Evolutionary conservation across 1,284 basidiomycete species (phyloP).

Genomic region (Vanrija sp.): DNA sequence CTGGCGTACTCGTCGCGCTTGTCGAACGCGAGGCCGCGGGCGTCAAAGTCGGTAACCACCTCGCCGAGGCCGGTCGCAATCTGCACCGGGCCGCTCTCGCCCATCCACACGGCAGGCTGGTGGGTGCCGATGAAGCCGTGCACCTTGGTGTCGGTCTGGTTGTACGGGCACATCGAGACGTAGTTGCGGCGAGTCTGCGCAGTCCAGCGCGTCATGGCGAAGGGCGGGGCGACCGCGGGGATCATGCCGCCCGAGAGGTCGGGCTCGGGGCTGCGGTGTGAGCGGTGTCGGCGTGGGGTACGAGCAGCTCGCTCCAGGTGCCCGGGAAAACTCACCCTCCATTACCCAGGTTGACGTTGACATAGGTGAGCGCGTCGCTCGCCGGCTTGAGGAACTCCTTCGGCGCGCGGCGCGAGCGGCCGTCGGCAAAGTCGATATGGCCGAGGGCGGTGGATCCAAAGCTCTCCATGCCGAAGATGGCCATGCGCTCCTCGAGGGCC

Average conservation of each 20-base stretch:
- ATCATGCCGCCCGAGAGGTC: constrained; percentile 50
- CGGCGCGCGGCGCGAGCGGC: constrained; percentile 15
- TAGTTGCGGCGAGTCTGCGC: constrained; percentile 47
- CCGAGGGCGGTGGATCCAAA: constrained; percentile 6
- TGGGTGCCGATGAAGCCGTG: constrained; percentile 68
- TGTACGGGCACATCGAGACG: constrained; percentile 73
- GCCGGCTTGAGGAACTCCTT: constrained; percentile 21
- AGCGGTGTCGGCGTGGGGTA: background rate
- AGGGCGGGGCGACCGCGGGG: constrained; percentile 60
- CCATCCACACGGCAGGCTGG: constrained; percentile 89
- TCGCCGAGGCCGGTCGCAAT: constrained; percentile 60
- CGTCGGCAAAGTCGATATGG: constrained; percentile 39
- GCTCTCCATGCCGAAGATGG: background rate
- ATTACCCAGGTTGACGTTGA: constrained; percentile 40
- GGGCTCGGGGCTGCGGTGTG: constrained; percentile 26
- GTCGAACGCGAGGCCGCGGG: constrained; percentile 60
- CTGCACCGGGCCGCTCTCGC: constrained; percentile 63
- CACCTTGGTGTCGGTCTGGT: constrained; percentile 60
- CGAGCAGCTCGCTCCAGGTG: too few species aligned
- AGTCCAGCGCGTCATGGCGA: constrained; percentile 73
- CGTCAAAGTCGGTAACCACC: constrained; percentile 57
- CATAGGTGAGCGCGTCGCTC: constrained; percentile 26
- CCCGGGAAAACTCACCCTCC: constrained; percentile 41
- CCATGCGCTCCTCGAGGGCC: background rate
- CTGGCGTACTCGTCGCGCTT: constrained; percentile 61